phyloP scores from a whole-genome alignment of 129 eudicot species.

The Deinandra increscens region DNA sequence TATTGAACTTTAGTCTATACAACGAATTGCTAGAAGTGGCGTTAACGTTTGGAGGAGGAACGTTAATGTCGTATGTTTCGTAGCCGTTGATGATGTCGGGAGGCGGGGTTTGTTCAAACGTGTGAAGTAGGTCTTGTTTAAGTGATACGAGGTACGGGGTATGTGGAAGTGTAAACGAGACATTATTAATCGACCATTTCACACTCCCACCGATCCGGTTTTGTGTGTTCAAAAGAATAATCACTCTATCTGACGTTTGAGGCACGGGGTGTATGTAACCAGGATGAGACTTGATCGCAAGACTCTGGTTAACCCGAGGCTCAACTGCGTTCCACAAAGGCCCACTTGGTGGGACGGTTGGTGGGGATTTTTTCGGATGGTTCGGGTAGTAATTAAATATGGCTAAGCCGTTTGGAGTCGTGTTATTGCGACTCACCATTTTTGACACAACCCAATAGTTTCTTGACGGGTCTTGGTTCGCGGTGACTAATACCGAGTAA shows the following conservation, averaged over 20 bases:
- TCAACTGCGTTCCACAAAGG: constrained; percentile 55
- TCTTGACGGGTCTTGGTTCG: constrained; percentile 74
- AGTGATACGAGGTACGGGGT: constrained; percentile 73
- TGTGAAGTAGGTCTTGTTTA: constrained; percentile 44
- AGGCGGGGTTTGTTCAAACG: constrained; percentile 59
- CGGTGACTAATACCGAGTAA: constrained; percentile 69
- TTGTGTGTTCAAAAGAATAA: constrained; percentile 78
- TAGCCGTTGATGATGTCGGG: constrained; percentile 44
- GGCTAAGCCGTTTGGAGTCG: constrained; percentile 63
- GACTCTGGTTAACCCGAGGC: constrained; percentile 55
- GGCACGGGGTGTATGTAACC: constrained; percentile 54
- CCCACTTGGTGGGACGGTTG: constrained; percentile 65
- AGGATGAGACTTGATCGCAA: constrained; percentile 49
- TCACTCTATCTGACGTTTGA: constrained; percentile 49
- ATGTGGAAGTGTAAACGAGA: constrained; percentile 61
- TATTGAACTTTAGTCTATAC: constrained; percentile 54
- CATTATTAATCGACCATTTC: constrained; percentile 77
- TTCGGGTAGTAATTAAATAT: constrained; percentile 84
- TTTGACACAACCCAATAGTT: constrained; percentile 72
- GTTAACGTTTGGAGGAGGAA: constrained; percentile 31
- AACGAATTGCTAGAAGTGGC: constrained; percentile 51
- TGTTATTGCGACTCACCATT: constrained; percentile 54
- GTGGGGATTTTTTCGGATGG: constrained; percentile 57
- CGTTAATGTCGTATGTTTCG: constrained; percentile 49
- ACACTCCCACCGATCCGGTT: constrained; percentile 44